phyloP scores from a whole-genome alignment of 805 yeast genomes.

The Saturnispora serradocipensis region DNA sequence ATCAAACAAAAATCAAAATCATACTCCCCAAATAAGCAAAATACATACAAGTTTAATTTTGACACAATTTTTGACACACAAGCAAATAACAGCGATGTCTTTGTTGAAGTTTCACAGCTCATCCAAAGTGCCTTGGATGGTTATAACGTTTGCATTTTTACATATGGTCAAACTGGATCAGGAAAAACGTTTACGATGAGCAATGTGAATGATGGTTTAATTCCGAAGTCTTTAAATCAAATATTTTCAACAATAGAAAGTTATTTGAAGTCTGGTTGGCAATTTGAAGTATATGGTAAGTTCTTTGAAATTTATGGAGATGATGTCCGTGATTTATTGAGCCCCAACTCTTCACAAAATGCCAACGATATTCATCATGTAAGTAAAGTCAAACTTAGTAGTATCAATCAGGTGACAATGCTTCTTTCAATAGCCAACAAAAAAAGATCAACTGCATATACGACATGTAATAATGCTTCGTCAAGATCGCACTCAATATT shows the following conservation, averaged over 20 bases:
- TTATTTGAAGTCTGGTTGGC: slow-evolving; percentile 51
- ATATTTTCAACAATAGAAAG: slow-evolving; percentile 51
- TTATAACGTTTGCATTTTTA: slow-evolving; percentile 83
- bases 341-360: slow-evolving; percentile 46
- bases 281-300: slow-evolving; percentile 54
- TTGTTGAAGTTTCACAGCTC: slow-evolving; percentile 77
- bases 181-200: slow-evolving; percentile 95
- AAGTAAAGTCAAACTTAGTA: slow-evolving; percentile 35
- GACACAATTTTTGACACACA: slow-evolving; percentile 64
- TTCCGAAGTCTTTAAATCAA: slow-evolving; percentile 63
- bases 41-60: slow-evolving; percentile 44
- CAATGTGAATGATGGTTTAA: slow-evolving; percentile 60
- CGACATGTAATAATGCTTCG: slow-evolving; percentile 72
- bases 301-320: slow-evolving; percentile 90
- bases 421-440: slow-evolving; percentile 46
- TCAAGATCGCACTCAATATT: slow-evolving; percentile 89
- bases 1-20: neutral
- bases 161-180: slow-evolving; percentile 95
- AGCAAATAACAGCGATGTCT: slow-evolving; percentile 52
- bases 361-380: slow-evolving; percentile 55
- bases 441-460: slow-evolving; percentile 71
- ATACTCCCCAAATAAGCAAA: slow-evolving; percentile 12
- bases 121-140: slow-evolving; percentile 87
- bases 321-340: slow-evolving; percentile 57
- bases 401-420: slow-evolving; percentile 37